Base-by-base conservation (phyloP, 805 yeast species). In the Naumovozyma castellii region DNA sequence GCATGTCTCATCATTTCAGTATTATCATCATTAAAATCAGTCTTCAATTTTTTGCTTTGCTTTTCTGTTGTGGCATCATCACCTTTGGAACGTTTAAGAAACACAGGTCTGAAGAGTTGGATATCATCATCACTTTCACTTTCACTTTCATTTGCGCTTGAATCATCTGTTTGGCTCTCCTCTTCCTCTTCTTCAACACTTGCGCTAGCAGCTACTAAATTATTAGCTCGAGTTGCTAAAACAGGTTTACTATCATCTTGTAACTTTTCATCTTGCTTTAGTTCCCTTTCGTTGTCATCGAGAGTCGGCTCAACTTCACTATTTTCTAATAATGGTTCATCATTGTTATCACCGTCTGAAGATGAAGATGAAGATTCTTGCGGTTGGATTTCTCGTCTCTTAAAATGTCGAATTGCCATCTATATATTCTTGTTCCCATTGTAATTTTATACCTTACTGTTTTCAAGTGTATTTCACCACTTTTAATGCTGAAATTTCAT, bases 31-130 rank as follows among this genome's bases (percentile, higher is more conserved):
- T 25, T 37, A 29, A 42, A 34, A 9, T 34, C 16, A 20, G 13
- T 13, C 10, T 30, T 28, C 3, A 27, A 18, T 6, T 22, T 19
- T 20, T 32, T 30, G 9, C 4, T 13, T 29, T 12, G 13, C 8
- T 18, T 5, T 2, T 5, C 17, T 14, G 37, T 25, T 16, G 25
- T 35, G 15, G n/a, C n/a, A 13, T 16, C 19, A n/a, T 18, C 14
- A 18, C 13, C 18, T 5, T 34, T 14, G 10, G n/a, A 30, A 5
- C 17, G 34, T 13, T 27, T 50, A 13, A 56, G 35, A 20, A 54
- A 51, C 4, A 51, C 44, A n/a, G 64, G 62, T 36, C 53, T 52
- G 32, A 52, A 54, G 5, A 56, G 40, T 12, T 34, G 36, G 6
- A 50, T 38, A 3, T 51, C 57, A 3, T 48, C 53, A 12, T 47